Conservation (phyloP, 345 rosid species). For the Acer yangbiense region DNA sequence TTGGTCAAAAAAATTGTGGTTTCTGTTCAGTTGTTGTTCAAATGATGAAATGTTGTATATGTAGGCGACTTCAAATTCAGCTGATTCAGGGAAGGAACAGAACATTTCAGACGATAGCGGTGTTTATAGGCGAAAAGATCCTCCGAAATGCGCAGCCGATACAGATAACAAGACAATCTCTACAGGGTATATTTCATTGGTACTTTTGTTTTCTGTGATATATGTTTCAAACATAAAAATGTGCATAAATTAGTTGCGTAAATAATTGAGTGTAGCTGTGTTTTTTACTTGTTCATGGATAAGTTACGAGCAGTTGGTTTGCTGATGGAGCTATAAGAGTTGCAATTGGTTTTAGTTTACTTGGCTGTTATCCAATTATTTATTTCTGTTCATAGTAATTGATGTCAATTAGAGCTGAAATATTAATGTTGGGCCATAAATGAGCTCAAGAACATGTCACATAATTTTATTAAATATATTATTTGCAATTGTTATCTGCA, state of each 20-base stretch:
- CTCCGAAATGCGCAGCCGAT: constrained; percentile 46
- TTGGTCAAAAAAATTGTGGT: neutral
- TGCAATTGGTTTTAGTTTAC: neutral
- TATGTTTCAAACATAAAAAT: constrained; percentile 7
- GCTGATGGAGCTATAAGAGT: neutral
- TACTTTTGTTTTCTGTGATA: constrained; percentile 4
- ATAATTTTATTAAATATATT: too few relatives aligned
- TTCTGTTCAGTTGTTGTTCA: constrained; percentile 8
- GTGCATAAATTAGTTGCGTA: neutral
- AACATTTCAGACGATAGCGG: constrained; percentile 44
- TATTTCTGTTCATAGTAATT: neutral
- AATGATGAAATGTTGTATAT: neutral
- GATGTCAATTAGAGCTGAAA: neutral
- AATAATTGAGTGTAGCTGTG: neutral
- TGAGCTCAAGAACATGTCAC: too few relatives aligned
- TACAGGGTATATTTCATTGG: constrained; percentile 46
- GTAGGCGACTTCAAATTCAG: constrained; percentile 53
- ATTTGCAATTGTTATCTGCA: too few relatives aligned
- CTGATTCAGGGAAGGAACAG: constrained; percentile 53
- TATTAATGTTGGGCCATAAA: neutral
- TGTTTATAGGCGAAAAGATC: constrained; percentile 42
- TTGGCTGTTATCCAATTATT: neutral
- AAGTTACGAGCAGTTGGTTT: neutral
- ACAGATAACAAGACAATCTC: constrained; percentile 43
- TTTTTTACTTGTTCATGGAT: neutral